phyloP scores from a whole-genome alignment of 1,284 basidiomycete genomes.

The Chalciporus sp. region DNA sequence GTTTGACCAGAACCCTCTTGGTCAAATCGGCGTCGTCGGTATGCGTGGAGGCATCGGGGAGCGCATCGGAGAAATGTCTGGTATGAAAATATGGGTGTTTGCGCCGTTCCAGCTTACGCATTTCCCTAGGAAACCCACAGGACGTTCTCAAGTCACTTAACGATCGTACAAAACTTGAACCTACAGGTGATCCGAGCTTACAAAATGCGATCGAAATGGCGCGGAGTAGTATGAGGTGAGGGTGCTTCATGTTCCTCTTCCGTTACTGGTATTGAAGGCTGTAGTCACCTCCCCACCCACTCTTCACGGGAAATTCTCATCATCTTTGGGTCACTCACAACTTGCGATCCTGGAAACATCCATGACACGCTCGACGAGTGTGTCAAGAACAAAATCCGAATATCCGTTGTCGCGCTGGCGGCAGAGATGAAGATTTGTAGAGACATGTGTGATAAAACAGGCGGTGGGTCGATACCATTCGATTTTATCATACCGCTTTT shows the following conservation, averaged over 20 bases:
- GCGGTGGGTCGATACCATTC: conserved; percentile 54
- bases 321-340: conserved; percentile 93
- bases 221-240: conserved; percentile 82
- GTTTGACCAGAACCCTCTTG: conserved; percentile 99
- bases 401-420: conserved; percentile 89
- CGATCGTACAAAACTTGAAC: conserved; percentile 88
- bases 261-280: conserved; percentile 7
- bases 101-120: conserved; percentile 1
- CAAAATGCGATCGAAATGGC: conserved; percentile 99
- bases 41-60: conserved; percentile 90
- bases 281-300: conserved; percentile 90
- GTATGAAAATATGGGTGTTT: conserved; percentile 43
- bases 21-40: conserved; percentile 94
- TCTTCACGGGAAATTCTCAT: conserved; percentile 95
- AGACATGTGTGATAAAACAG: conserved; percentile 86
- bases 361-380: conserved; percentile 88
- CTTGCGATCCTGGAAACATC: conserved; percentile 96
- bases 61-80: conserved; percentile 86
- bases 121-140: conserved; percentile 82
- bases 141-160: conserved; percentile 86
- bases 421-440: conserved; percentile 98
- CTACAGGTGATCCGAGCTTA: conserved; percentile 89
- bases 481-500: background rate
- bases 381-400: conserved; percentile 81
- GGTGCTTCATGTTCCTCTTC: conserved; percentile 16